These are phyloP conservation scores for Neocatenulostroma microsporum DNA, from an alignment of 2,329 filamentous ascomycete genomes.

Conservation along the genomic window DNA sequence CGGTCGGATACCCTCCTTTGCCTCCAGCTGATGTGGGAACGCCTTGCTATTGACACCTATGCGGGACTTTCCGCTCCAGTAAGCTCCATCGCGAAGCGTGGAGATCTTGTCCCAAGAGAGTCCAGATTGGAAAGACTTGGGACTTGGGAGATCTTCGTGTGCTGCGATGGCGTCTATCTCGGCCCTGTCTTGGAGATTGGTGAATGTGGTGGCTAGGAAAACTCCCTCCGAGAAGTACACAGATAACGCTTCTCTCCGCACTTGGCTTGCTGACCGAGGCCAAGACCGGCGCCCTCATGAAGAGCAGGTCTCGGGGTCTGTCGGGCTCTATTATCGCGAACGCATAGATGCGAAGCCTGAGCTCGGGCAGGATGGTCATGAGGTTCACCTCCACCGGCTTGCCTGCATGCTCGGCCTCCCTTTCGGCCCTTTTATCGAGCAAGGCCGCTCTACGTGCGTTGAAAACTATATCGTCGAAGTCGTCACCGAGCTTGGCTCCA, in stretches of 20 bases:
- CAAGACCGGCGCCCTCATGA: background rate
- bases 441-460: background rate
- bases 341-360: background rate
- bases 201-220: background rate
- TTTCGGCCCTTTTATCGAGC: background rate
- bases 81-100: background rate
- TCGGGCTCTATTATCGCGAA: constrained; percentile 1
- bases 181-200: background rate
- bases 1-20: too few relatives aligned
- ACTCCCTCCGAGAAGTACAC: constrained; percentile 3
- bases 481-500: constrained; percentile 1
- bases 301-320: background rate
- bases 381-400: background rate
- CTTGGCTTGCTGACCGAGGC: constrained; percentile 2
- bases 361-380: background rate
- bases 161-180: too few relatives aligned
- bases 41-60: too few relatives aligned
- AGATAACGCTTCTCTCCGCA: background rate
- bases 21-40: too few relatives aligned
- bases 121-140: background rate
- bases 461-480: background rate
- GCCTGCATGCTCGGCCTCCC: background rate
- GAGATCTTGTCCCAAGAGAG: background rate
- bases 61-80: too few relatives aligned
- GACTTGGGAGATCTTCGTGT: too few relatives aligned